Conservation (phyloP, 139 green algal genomes). For the Ulvella scutata region DNA sequence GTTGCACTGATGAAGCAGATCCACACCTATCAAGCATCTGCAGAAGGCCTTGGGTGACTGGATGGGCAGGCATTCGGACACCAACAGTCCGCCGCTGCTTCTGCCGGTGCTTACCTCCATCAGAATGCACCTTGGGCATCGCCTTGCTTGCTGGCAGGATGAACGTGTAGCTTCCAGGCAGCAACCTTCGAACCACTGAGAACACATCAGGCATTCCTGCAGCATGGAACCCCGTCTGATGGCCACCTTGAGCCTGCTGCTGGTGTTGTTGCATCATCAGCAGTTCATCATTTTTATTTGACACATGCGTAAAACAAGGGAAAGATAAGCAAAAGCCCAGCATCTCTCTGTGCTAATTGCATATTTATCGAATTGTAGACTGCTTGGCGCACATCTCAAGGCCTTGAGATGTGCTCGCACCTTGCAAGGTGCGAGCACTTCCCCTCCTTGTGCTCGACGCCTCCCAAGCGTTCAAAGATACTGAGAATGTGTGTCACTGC, state of each 20-base stretch:
- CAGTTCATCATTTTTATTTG: neutral
- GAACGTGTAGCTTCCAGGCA: conserved; percentile 80
- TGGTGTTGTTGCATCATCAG: neutral
- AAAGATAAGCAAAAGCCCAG: too few species aligned
- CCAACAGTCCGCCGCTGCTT: conserved; percentile 50
- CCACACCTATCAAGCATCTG: neutral
- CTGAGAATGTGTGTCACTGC: too few species aligned
- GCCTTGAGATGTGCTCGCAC: too few species aligned
- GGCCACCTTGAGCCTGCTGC: neutral
- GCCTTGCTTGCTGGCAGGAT: conserved; percentile 71
- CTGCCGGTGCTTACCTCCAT: conserved; percentile 35
- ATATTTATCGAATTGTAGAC: too few species aligned
- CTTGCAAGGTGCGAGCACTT: too few species aligned
- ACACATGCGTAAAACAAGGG: too few species aligned
- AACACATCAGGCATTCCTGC: conserved; percentile 55
- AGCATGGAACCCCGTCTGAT: conserved; percentile 26
- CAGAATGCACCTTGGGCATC: conserved; percentile 53
- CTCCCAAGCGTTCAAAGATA: too few species aligned
- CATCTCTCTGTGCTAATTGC: too few species aligned
- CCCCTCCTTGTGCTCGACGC: too few species aligned
- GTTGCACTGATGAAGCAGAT: neutral
- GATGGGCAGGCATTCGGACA: conserved; percentile 46
- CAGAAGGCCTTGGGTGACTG: conserved; percentile 23
- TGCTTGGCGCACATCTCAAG: too few species aligned
- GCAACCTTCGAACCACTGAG: conserved; percentile 33